Evolutionary conservation across 1,284 basidiomycete species (phyloP).

Genomic region (Mycena sp.): DNA sequence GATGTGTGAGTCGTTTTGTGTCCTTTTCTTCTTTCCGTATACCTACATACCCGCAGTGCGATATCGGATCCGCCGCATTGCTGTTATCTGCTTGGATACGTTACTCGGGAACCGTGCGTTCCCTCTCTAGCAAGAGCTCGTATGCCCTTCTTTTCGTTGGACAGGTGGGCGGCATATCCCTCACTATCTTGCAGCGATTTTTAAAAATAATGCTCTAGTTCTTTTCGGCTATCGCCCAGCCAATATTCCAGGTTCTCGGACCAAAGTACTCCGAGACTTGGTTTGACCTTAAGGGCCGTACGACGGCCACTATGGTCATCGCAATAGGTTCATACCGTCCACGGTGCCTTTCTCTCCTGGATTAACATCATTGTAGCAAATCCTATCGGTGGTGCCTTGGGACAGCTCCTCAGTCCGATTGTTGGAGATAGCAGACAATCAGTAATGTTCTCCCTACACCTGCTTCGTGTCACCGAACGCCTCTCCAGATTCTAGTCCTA

Average conservation of each 20-base stretch:
- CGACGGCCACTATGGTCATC: conserved; percentile 82
- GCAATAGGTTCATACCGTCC: conserved; percentile 61
- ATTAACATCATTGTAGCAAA: conserved; percentile 55
- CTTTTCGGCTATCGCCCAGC: conserved; percentile 64
- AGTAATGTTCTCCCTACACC: conserved; percentile 48
- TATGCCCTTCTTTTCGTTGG: conserved; percentile 75
- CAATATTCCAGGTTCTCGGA: conserved; percentile 74
- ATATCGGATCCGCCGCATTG: conserved; percentile 60
- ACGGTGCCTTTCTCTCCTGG: conserved; percentile 5
- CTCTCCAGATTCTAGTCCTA: conserved; percentile 68
- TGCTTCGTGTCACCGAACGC: not conserved
- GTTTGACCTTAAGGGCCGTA: conserved; percentile 79
- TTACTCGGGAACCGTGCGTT: conserved; percentile 69
- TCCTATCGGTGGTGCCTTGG: conserved; percentile 73
- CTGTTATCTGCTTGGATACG: conserved; percentile 78
- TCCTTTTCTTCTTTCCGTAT: not conserved
- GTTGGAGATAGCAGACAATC: conserved; percentile 63
- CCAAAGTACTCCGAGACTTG: conserved; percentile 81
- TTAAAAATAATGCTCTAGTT: conserved; percentile 47
- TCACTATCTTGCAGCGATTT: not conserved
- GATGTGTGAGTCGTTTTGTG: conserved; percentile 56
- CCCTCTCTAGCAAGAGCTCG: conserved; percentile 56
- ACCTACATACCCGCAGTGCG: conserved; percentile 48
- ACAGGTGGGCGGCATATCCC: conserved; percentile 56
- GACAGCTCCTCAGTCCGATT: conserved; percentile 76